Base-by-base conservation (phyloP, 1,139 yeast species). In the Pichiaceae sp. region DNA sequence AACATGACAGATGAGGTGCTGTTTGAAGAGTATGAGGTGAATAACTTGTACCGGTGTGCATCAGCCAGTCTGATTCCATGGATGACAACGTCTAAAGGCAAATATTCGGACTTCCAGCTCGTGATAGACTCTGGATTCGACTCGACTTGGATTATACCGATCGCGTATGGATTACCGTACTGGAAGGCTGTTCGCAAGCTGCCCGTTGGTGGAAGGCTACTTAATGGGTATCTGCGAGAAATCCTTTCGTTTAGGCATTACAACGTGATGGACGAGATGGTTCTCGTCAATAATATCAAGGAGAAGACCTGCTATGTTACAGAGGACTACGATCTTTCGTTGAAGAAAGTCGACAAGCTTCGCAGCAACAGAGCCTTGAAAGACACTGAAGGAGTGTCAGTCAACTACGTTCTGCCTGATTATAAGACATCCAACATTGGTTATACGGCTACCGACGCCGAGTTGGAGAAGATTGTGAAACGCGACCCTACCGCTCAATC, bases 21-120 rank as follows among this genome's bases (percentile, higher is more conserved):
- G 3, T 89, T 93, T 62, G 99, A 93, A 58, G 98, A 93, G 53
- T 91, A 80, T 52, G 95, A 86, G 7, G 83, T 91, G 53, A 69
- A 68, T 24, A 73, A 76, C 29, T 76, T 78, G 46, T 75, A 75
- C 41, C 56, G 89, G 33, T 71, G 81, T 41, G 70, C 79, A 0
- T 72, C 86, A 0, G 80, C 79, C 1, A 72, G 82, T 1, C 67
- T 84, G 41, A 75, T 81, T 0, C 95, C 96, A 1, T 83, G 89
- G 84, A 64, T 49, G 17, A 46, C 37, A 6, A 9, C 11, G 19
- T 33, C n/a, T 15, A 19, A 24, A 15, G 34, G 21, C 6, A 16
- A 34, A 12, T 53, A 52, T 30, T 46, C 38, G 25, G 93, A 85
- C 52, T 86, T 82, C 49, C 76, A 78, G 42, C 59, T 93, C 30